Percentiles rank a stretch among this genome's conserved stretches.
Conservation (phyloP, 345 rosid species). For the Syzygium oleosum region DNA sequence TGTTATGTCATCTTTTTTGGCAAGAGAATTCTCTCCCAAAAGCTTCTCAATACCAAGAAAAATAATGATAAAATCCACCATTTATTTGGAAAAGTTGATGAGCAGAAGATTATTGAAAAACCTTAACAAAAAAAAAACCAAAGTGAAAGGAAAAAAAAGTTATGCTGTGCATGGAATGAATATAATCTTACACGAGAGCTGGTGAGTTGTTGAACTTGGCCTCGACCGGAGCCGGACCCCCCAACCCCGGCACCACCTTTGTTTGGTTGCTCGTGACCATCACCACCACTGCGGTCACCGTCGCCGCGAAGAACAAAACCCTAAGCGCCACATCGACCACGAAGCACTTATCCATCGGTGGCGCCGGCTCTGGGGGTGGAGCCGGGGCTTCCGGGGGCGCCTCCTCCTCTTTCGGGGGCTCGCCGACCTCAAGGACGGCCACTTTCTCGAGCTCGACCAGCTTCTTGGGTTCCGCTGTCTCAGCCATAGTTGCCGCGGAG, state of each 20-base stretch:
- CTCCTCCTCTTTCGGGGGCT: conserved; percentile 1
- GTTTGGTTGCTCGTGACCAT: conserved; percentile 60
- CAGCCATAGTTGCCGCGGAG: conserved; percentile 25
- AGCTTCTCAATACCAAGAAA: not conserved
- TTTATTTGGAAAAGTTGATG: not conserved
- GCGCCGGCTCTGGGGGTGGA: conserved; percentile 5
- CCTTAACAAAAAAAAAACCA: not conserved
- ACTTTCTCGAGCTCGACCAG: conserved; percentile 13
- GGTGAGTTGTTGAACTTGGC: conserved; percentile 70
- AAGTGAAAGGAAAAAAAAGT: not conserved
- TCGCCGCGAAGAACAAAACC: conserved; percentile 43
- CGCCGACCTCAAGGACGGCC: conserved; percentile 5
- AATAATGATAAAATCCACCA: not conserved
- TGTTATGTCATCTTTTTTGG: not conserved
- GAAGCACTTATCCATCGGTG: conserved; percentile 4
- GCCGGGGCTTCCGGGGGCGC: not conserved
- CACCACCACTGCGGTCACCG: conserved; percentile 38
- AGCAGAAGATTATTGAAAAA: not conserved
- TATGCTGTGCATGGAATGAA: not conserved
- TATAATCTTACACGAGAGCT: conserved; percentile 49
- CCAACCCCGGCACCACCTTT: conserved; percentile 9
- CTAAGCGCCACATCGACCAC: conserved; percentile 35
- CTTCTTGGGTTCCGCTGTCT: conserved; percentile 27
- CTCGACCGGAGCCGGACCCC: not conserved
- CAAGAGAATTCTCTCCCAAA: not conserved